These are phyloP conservation scores for Phaeophleospora eucalypticola DNA, from an alignment of 2,329 filamentous ascomycete species.

Conservation along the genomic window DNA sequence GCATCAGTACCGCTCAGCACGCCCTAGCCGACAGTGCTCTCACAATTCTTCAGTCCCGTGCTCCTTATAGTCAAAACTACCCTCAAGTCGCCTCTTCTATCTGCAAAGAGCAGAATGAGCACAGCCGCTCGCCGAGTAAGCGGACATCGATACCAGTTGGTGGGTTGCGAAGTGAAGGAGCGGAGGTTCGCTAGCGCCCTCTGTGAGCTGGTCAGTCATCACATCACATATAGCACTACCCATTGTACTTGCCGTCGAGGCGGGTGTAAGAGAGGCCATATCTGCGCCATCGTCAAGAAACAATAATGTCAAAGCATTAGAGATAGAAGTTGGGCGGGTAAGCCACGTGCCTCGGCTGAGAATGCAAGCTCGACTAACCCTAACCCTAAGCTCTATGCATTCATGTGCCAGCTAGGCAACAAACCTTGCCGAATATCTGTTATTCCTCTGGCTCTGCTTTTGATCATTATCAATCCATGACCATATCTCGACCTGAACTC, in stretches of 20 bases:
- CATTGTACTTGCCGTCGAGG: slow-evolving; percentile 26
- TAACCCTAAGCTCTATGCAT: too few relatives aligned
- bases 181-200: slow-evolving; percentile 54
- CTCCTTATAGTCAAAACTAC: slow-evolving; percentile 61
- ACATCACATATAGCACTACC: background rate
- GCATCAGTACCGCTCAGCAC: slow-evolving; percentile 2
- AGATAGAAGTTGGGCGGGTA: background rate
- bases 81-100: slow-evolving; percentile 71
- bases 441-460: too few relatives aligned
- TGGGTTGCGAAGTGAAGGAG: slow-evolving; percentile 54
- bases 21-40: slow-evolving; percentile 7
- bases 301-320: background rate
- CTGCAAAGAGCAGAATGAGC: slow-evolving; percentile 81
- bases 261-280: slow-evolving; percentile 33
- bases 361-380: too few relatives aligned
- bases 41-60: slow-evolving; percentile 56
- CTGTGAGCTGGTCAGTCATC: slow-evolving; percentile 17
- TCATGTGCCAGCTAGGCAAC: too few relatives aligned
- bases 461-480: too few relatives aligned
- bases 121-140: slow-evolving; percentile 74
- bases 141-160: slow-evolving; percentile 54
- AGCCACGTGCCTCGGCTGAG: background rate
- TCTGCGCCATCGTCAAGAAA: slow-evolving; percentile 20
- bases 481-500: too few relatives aligned
- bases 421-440: too few relatives aligned